These are phyloP conservation scores for Centaurea solstitialis DNA, from an alignment of 129 eudicot species.

Conservation along the genomic window DNA sequence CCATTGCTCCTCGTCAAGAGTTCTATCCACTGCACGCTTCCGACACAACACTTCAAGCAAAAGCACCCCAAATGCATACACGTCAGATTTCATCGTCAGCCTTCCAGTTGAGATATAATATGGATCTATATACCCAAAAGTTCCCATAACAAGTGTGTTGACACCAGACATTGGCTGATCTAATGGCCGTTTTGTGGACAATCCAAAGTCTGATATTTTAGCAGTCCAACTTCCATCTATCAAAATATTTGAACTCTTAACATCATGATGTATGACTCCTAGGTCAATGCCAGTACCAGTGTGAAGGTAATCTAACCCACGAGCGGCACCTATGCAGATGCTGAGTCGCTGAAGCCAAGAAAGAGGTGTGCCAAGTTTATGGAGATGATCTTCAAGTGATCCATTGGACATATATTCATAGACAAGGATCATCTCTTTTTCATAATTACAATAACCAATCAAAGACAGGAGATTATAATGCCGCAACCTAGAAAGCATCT, in stretches of 20 bases:
- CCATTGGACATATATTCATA: constrained; percentile 22
- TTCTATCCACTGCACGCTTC: no score
- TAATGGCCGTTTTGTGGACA: no score
- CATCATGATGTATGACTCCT: constrained; percentile 32
- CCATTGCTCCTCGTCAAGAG: no score
- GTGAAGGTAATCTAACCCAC: not conserved
- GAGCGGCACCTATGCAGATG: no score
- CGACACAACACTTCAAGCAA: constrained; percentile 6
- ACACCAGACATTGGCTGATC: no score
- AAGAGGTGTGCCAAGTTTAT: constrained; percentile 9
- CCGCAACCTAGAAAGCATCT: constrained; percentile 24
- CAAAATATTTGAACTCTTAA: constrained; percentile 18
- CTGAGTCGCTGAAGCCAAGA: constrained; percentile 26
- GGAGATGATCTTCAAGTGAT: constrained; percentile 20
- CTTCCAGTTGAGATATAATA: not conserved
- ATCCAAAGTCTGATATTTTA: not conserved
- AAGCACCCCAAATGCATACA: constrained; percentile 17
- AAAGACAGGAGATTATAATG: constrained; percentile 9
- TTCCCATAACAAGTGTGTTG: no score
- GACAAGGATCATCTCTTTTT: constrained; percentile 17
- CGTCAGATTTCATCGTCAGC: constrained; percentile 16
- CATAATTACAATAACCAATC: constrained; percentile 15
- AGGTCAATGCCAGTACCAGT: constrained; percentile 23
- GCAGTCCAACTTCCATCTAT: constrained; percentile 3
- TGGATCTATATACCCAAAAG: no score